These are phyloP conservation scores for Cylindrodendrum hubeiense DNA, from an alignment of 2,329 filamentous ascomycete species.

Conservation along the genomic window DNA sequence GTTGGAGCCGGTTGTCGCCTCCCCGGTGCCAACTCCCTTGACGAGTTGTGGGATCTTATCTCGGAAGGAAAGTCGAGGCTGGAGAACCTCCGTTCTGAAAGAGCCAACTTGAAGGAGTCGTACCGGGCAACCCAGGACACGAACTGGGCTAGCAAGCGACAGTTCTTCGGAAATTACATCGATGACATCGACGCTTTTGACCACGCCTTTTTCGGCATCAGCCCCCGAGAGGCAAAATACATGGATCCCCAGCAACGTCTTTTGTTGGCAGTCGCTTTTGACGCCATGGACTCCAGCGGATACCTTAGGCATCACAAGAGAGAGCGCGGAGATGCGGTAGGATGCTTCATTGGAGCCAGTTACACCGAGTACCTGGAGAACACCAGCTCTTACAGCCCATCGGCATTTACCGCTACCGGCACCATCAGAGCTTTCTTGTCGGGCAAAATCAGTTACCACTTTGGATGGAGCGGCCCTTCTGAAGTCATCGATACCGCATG, in stretches of 20 bases:
- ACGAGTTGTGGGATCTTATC: slow-evolving; percentile 40
- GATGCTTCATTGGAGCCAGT: slow-evolving; percentile 20
- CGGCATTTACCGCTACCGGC: slow-evolving; percentile 52
- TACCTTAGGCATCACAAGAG: slow-evolving; percentile 34
- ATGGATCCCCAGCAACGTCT: slow-evolving; percentile 57
- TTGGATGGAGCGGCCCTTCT: slow-evolving; percentile 54
- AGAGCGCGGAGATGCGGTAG: slow-evolving; percentile 6
- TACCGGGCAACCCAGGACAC: slow-evolving; percentile 28
- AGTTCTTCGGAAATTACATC: slow-evolving; percentile 31
- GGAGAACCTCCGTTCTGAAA: slow-evolving; percentile 24
- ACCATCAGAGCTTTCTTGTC: slow-evolving; percentile 48
- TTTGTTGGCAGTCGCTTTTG: slow-evolving; percentile 55
- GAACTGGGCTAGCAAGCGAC: slow-evolving; percentile 25
- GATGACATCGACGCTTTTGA: slow-evolving; percentile 49
- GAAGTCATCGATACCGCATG: slow-evolving; percentile 55
- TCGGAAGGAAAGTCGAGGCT: slow-evolving; percentile 23
- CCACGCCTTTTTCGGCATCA: slow-evolving; percentile 56
- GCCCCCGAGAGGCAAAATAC: slow-evolving; percentile 48
- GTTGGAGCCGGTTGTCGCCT: slow-evolving; percentile 39
- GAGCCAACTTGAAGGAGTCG: slow-evolving; percentile 26
- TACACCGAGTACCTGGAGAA: slow-evolving; percentile 22
- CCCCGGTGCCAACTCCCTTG: slow-evolving; percentile 31
- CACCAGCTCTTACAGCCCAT: slow-evolving; percentile 9
- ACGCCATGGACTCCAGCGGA: slow-evolving; percentile 50
- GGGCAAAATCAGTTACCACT: slow-evolving; percentile 51